Evolutionary conservation across 176 grass and related monocot species (phyloP), one percentile per base, ranked within the genome.

Genomic region (Carex littledalei): DNA sequence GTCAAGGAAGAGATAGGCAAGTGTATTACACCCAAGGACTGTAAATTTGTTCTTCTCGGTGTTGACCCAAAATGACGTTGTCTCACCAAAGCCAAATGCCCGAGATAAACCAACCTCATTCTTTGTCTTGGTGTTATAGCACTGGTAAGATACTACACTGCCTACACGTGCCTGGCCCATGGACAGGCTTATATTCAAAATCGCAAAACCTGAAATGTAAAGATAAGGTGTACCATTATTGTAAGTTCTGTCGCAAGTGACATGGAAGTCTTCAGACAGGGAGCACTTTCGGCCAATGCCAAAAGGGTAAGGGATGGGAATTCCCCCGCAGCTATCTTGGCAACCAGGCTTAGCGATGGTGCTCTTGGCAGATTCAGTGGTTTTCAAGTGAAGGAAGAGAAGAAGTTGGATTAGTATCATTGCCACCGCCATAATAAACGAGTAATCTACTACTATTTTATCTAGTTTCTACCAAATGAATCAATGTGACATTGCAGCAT

Each of bases 291-390:
- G 3, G 0, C 81, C 82, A 8, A 78, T 29, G 1, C 85, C 68
- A 22, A 87, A 84, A 3, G 88, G 88, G 80, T 75, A 79, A 13
- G 63, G 74, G 35, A 81, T 69, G 13, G 11, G 4, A 11, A 82
- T 7, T 14, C 5, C 3, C 8, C 63, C 74, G 14, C 87, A 81
- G 5, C 62, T 69, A 1, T 55, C 13, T 8, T 11, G 78, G 10
- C 64, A 84, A 8, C 50, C 60, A 0, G 34, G 31, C 10, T 6
- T 4, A 18, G 56, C 4, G 4, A 47, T 2, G 8, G 3, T 58
- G 16, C 1, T 47, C 1, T 57, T 57, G 1, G 56, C 56, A 58
- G 56, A 58, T 58, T 58, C 56, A 58, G 16, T 18, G 6, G 1
- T 18, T n/a, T 58, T 58, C 0, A 47, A 9, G 8, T 47, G 45